Evolutionary conservation across 306 rosid species (phyloP), one percentile per base, ranked within the genome.

Genomic region (Hippophae tibetana): DNA sequence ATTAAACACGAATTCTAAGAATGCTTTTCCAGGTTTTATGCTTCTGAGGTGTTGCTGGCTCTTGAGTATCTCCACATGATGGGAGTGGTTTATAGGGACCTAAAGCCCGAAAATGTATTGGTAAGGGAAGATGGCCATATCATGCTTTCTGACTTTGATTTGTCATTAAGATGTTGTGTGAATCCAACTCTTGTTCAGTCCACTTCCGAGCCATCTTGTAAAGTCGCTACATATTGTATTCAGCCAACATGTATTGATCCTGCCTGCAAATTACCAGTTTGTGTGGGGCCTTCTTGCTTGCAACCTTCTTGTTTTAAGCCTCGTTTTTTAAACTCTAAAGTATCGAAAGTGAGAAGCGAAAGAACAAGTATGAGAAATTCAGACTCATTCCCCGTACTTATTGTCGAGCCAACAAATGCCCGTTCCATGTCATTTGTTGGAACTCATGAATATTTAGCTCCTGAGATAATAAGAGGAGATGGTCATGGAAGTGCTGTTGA

Each of bases 401-500:
- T 78, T 62, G 84, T 67, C 6, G 87, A 82, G 63, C 87, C 87
- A 47, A 82, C 87, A 6, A 63, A 42, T 47, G 87, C 81, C 1
- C 84, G 84, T 10, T 82, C 87, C 27, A 75, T 78, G 84, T 82
- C 87, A 40, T 82, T 82, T 48, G 87, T 82, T 3, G 87, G 87
- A 13, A 82, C 87, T 44, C 87, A 82, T 50, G 87, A 82, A 44
- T 82, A 82, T 49, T 69, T 82, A 61, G 84, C 87, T 41, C 87
- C 87, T 6, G 87, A 82, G 58, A 82, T 82, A 47, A 72, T 82
- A 44, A 72, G 87, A 72, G 87, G 87, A 10, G 87, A 82, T 42
- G 87, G 87, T 38, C 87, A 82, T 64, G 87, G 87, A 14, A 82
- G 87, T 71, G 84, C 84, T 4, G 87, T 82, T 40, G 87, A 82